Base-by-base conservation (phyloP, 768 basidiomycete genomes). In the Galerina sulciceps region DNA sequence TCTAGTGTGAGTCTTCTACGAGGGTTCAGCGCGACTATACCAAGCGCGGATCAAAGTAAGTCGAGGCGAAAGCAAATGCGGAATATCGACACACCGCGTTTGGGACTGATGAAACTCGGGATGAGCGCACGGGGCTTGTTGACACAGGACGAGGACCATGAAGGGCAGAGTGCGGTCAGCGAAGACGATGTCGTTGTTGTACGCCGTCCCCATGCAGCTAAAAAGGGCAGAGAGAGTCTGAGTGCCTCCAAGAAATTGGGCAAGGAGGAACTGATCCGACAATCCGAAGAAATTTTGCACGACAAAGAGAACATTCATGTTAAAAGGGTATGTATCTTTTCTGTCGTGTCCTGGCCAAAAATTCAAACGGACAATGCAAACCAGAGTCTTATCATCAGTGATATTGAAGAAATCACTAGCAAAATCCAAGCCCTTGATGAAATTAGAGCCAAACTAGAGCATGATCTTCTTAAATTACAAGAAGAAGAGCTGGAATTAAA, bases 401-500 rank as follows among this genome's bases (percentile, higher is more conserved):
- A 99, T 75, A 92, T 99, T 63, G 75, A 80, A 22, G 94, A 98
- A 71, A 91, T 99, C 18, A 89, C 92, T 22, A 81, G 85, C 63
- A 98, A 97, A 80, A 98, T 99, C 48, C 86, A 88, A 50, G 86
- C 89, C 4, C 75, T 99, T 36, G 93, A 96, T 65, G 81, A 76
- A 14, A 92, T 98, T 55, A 81, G 94, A 53, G 80, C 84, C 9
- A 89, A 89, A 62, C 78, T 99, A 22, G 92, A 95, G 68, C 81
- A 87, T 42, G 89, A 93, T 68, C 78, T 99, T 6, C 75, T 99
- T 34, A 91, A 85, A 69, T 71, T 98, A 45, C 92, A 96, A 57
- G 96, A 99, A 70, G 96, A 99, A 65, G 96, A 97, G 61, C 78
- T 99, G 20, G 96, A 98, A 68, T 77, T 99, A n/a, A 94, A 97